Evolutionary conservation across 371 early-diverging fungal species (phyloP).

Genomic region (Actinomortierella ambigua): DNA sequence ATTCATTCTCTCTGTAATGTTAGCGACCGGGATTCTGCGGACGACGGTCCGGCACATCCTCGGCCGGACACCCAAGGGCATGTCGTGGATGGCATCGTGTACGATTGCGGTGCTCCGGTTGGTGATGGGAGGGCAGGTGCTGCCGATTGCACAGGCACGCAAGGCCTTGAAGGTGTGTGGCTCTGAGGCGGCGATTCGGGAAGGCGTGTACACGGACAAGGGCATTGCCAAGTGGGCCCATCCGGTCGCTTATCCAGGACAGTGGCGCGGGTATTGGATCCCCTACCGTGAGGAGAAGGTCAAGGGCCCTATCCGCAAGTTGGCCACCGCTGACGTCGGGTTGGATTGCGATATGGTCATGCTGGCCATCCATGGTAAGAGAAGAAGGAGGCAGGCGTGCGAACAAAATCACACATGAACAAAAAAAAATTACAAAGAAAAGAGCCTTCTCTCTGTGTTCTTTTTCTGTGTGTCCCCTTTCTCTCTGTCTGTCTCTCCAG

Average conservation of each 20-base stretch:
- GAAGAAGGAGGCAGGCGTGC: too few species aligned
- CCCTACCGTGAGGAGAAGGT: slow-evolving; percentile 31
- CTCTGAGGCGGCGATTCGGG: too few species aligned
- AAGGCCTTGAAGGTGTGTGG: slow-evolving; percentile 13
- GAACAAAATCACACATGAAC: too few species aligned
- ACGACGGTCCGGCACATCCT: slow-evolving; percentile 27
- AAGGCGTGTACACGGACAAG: slow-evolving; percentile 19
- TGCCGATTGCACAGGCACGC: slow-evolving; percentile 22
- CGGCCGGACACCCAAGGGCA: slow-evolving; percentile 35
- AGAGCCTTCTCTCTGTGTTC: too few species aligned
- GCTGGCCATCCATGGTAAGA: slow-evolving; percentile 39
- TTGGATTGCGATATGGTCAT: slow-evolving; percentile 37
- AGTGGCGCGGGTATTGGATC: slow-evolving; percentile 43
- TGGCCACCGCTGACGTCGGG: slow-evolving; percentile 21
- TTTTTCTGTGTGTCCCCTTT: too few species aligned
- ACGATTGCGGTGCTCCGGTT: slow-evolving; percentile 19
- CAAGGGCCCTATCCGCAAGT: slow-evolving; percentile 15
- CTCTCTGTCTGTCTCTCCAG: too few species aligned
- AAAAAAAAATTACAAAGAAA: too few species aligned
- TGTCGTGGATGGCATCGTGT: slow-evolving; percentile 4
- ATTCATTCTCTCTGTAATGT: not conserved
- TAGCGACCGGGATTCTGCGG: slow-evolving; percentile 21
- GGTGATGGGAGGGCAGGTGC: slow-evolving; percentile 19
- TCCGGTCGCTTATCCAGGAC: slow-evolving; percentile 11
- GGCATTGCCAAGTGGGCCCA: slow-evolving; percentile 32